Evolutionary conservation across 352 stramenopile species (phyloP), one percentile per base, ranked within the genome.

Genomic region (Globisporangium spinosum): DNA sequence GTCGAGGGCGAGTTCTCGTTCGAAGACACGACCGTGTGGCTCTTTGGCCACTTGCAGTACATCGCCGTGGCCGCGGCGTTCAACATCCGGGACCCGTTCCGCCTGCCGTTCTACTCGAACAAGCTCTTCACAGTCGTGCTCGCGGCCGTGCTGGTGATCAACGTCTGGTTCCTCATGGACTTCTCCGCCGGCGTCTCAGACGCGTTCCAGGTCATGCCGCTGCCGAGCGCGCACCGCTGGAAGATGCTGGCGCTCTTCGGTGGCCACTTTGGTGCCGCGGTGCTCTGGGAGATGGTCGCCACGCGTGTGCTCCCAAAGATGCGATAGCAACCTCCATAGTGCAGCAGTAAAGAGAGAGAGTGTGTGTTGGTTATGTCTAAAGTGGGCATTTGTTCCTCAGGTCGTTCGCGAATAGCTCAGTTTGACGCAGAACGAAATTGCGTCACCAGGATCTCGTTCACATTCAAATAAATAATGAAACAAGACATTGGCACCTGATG

Each of bases 11-110:
- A 79, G 73, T 77, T 79, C 64, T 10, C 80, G 74, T 78, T 78
- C 60, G 82, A 89, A 62, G 77, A 80, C 69, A 73, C 82, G 17
- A 75, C 59, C 27, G 75, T 82, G 25, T 90, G 78, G 80, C 70
- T 90, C 40, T 90, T 85, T 61, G 76, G 75, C 6, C 82, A 89
- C 62, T 34, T 88, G 69, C 69, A 73, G 17, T 90, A 87, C 64
- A 72, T 84, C 38, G 71, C 73, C 6, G 77, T 90, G 20, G 80
- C 80, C 1, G 73, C 80, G 0, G 82, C 80, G 12, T 88, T 90
- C 64, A 81, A 89, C 62, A 58, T 86, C 51, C 77, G 82, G 54
- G 80, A 87, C 63, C 64, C 72, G 0, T 90, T 84, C 68, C 80
- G 80, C 43, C 69, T 77, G 25, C 71, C 76, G 22, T 77, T 85